Percentiles rank a stretch among this genome's conserved stretches.
phyloP scores from a whole-genome alignment of 352 stramenopile species.

The Plasmopara viticola region DNA sequence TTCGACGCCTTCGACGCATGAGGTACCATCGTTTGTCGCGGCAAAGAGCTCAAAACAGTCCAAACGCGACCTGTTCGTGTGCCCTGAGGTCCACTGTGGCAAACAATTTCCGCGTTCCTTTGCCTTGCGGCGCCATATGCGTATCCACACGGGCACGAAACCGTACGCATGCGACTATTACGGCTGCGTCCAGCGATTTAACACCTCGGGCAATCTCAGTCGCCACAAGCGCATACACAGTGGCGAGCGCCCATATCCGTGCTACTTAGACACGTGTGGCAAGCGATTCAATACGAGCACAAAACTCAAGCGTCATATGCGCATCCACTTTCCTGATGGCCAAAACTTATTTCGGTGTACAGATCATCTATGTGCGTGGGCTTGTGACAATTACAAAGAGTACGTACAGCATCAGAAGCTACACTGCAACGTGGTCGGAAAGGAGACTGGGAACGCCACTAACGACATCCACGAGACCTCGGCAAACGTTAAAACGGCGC shows the following conservation, averaged over 20 bases:
- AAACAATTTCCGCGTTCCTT: conserved; percentile 84
- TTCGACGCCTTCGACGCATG: no score
- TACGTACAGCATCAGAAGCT: conserved; percentile 70
- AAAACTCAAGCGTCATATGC: conserved; percentile 85
- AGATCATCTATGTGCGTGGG: conserved; percentile 43
- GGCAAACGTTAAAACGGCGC: neutral
- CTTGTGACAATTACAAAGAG: conserved; percentile 83
- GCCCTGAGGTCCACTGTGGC: conserved; percentile 67
- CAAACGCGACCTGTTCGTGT: conserved; percentile 41
- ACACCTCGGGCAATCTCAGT: conserved; percentile 83
- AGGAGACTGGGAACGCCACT: conserved; percentile 3
- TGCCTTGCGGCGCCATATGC: conserved; percentile 73
- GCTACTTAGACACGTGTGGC: conserved; percentile 63
- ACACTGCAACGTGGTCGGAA: conserved; percentile 58
- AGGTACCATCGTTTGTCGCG: no score
- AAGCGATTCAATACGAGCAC: conserved; percentile 87
- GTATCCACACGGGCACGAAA: conserved; percentile 80
- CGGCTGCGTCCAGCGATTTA: conserved; percentile 73
- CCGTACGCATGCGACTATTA: conserved; percentile 76
- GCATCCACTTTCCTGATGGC: conserved; percentile 77
- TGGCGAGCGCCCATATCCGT: conserved; percentile 76
- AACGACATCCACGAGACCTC: conserved; percentile 2
- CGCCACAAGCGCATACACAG: conserved; percentile 86
- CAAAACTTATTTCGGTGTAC: conserved; percentile 72
- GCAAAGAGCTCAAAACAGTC: no score